Evolutionary conservation across 345 rosid genomes (phyloP).

Genomic region (Eucalyptus cloeziana): DNA sequence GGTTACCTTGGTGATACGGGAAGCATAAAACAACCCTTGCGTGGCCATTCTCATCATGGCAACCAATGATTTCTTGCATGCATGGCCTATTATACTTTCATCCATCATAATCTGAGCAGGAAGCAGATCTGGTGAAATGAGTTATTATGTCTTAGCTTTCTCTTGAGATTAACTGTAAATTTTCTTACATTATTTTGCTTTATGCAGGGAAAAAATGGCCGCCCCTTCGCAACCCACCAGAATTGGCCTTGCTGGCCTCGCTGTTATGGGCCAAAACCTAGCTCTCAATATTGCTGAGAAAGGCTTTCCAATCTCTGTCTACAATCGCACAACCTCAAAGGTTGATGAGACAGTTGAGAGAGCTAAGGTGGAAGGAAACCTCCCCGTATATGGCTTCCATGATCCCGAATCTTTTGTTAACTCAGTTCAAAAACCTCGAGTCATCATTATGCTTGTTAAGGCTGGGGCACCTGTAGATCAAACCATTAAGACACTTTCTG

Average conservation of each 20-base stretch:
- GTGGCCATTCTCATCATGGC: not conserved
- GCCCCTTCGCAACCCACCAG: conserved; percentile 39
- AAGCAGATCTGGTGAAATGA: not conserved
- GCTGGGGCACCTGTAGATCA: conserved; percentile 94
- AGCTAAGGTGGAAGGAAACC: conserved; percentile 75
- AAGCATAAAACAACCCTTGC: not conserved
- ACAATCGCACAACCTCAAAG: conserved; percentile 80
- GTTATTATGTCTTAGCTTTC: not conserved
- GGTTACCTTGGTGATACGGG: not conserved
- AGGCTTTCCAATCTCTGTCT: conserved; percentile 95
- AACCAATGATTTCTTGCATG: not conserved
- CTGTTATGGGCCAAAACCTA: conserved; percentile 97
- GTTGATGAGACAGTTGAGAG: conserved; percentile 89
- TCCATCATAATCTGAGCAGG: not conserved
- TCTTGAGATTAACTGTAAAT: not conserved
- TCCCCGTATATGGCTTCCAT: conserved; percentile 76
- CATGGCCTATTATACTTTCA: not conserved
- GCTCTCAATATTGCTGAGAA: conserved; percentile 92
- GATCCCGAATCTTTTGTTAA: conserved; percentile 73
- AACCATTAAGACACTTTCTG: conserved; percentile 78
- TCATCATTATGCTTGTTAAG: conserved; percentile 90
- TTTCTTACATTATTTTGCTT: not conserved
- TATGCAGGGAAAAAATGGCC: conserved; percentile 45
- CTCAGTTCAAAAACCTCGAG: conserved; percentile 86
- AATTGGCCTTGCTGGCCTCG: conserved; percentile 91